These are phyloP conservation scores for Metschnikowia kofuensis DNA, from an alignment of 805 yeast genomes.

Conservation along the genomic window DNA sequence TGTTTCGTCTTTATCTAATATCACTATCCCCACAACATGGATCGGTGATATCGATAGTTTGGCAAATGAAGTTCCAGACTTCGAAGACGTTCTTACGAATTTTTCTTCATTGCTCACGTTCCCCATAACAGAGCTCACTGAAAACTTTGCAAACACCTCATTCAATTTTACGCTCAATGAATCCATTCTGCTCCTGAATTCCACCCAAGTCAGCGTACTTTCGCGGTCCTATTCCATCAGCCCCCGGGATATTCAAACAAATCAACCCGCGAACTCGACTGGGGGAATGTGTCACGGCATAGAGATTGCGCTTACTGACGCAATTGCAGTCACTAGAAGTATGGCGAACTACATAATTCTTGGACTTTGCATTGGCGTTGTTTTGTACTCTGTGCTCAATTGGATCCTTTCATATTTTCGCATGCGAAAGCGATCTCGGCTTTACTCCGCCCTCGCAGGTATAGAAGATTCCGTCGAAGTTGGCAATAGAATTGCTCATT, in stretches of 20 bases:
- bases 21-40: constrained; percentile 66
- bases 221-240: not conserved
- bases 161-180: constrained; percentile 7
- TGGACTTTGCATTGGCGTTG: constrained; percentile 5
- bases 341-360: constrained; percentile 3
- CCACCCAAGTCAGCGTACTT: not conserved
- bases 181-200: not conserved
- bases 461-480: constrained; percentile 5
- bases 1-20: constrained; percentile 24
- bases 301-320: not conserved
- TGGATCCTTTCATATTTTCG: constrained; percentile 4
- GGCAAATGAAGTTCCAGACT: constrained; percentile 57
- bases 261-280: not conserved
- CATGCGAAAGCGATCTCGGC: constrained; percentile 2
- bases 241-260: not conserved
- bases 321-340: constrained; percentile 1
- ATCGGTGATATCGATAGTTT: constrained; percentile 54
- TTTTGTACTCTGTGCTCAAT: constrained; percentile 2
- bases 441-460: constrained; percentile 1
- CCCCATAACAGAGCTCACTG: constrained; percentile 5
- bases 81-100: constrained; percentile 58
- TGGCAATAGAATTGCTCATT: constrained; percentile 10
- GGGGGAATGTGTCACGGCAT: constrained; percentile 3
- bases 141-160: constrained; percentile 1
- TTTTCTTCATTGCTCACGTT: constrained; percentile 49